These are phyloP conservation scores for Hypoxylon sp. DNA, from an alignment of 2,329 filamentous ascomycete species.

Conservation along the genomic window DNA sequence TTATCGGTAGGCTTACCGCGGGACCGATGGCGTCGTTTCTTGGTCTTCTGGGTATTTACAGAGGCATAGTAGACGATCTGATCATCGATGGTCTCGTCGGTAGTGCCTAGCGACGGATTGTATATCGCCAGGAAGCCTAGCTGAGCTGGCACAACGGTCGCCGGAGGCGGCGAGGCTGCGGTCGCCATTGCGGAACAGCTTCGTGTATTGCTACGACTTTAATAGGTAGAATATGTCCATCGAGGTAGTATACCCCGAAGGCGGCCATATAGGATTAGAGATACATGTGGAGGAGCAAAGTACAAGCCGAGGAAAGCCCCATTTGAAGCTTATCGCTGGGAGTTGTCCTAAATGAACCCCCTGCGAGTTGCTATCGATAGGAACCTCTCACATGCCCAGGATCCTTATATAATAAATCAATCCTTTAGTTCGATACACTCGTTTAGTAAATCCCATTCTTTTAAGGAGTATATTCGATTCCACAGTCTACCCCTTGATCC, in stretches of 20 bases:
- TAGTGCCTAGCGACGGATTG: conserved; percentile 76
- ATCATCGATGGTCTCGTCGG: conserved; percentile 78
- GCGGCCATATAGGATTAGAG: conserved; percentile 28
- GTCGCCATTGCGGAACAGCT: conserved; percentile 40
- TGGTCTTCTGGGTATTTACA: conserved; percentile 58
- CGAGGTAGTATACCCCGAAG: conserved; percentile 30
- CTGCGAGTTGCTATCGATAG: background rate
- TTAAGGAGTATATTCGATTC: background rate
- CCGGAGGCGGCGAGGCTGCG: conserved; percentile 41
- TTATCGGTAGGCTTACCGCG: conserved; percentile 58
- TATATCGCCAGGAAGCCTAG: conserved; percentile 95
- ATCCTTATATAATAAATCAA: background rate
- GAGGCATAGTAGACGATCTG: conserved; percentile 96
- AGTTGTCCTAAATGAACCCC: background rate
- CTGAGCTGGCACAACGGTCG: conserved; percentile 76
- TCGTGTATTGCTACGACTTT: conserved; percentile 20
- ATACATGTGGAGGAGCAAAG: conserved; percentile 8
- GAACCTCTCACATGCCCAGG: conserved; percentile 1
- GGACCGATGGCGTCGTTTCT: conserved; percentile 58
- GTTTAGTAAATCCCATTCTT: background rate
- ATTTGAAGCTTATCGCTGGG: background rate
- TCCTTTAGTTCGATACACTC: background rate
- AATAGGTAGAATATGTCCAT: conserved; percentile 25
- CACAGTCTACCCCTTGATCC: background rate
- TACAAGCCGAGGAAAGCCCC: background rate